A percentile compares a stretch with the other conserved stretches of the same genome.
phyloP scores from a whole-genome alignment of 2,329 filamentous ascomycete genomes.

The Pestalotiopsis fici region DNA sequence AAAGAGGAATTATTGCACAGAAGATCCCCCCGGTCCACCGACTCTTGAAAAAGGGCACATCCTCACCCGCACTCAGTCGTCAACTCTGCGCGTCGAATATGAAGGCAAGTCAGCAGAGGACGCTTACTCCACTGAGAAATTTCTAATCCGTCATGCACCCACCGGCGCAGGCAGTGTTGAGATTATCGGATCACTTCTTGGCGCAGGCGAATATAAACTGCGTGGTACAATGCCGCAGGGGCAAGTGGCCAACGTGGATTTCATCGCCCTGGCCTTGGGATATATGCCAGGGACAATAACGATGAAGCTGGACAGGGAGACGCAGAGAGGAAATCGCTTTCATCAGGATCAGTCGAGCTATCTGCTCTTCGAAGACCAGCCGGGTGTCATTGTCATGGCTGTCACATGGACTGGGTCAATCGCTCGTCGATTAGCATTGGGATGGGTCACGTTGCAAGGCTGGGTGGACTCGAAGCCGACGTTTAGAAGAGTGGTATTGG shows the following conservation, averaged over 20 bases:
- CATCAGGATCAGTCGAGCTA: background rate
- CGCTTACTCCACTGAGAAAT: background rate
- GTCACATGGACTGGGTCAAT: background rate
- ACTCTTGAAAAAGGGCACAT: background rate
- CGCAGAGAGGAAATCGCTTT: background rate
- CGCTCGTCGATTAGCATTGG: background rate
- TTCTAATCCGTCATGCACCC: background rate
- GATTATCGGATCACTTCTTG: background rate
- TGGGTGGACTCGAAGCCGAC: background rate
- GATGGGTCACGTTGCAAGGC: background rate
- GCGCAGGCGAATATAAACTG: background rate
- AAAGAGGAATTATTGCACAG: background rate
- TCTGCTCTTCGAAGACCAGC: background rate
- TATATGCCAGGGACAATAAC: accelerated
- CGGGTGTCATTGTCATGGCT: background rate
- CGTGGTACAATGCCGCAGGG: background rate
- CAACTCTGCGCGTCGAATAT: background rate
- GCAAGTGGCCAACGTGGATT: background rate
- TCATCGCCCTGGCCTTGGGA: background rate
- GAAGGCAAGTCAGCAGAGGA: background rate
- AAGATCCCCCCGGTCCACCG: background rate
- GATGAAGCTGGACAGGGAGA: background rate
- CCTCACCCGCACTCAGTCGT: background rate
- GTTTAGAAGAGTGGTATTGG: background rate
- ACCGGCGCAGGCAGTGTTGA: background rate